These are phyloP conservation scores for Peronospora farinosa DNA, from an alignment of 352 stramenopile genomes.

Conservation along the genomic window DNA sequence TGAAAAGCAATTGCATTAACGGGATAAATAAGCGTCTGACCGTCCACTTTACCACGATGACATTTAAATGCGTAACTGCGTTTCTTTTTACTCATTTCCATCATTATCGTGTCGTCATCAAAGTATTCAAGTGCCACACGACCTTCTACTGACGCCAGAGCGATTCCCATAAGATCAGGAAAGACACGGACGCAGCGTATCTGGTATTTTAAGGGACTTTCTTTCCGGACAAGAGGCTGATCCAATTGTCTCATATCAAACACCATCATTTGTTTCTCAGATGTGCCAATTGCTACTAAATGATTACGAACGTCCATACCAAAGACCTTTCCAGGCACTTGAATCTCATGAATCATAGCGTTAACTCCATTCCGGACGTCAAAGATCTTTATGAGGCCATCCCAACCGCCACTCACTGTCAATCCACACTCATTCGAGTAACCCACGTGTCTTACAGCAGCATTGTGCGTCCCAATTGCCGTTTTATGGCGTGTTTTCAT, in stretches of 20 bases:
- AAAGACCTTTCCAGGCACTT: conserved; percentile 57
- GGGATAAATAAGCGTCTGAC: conserved; percentile 87
- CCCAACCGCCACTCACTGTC: conserved; percentile 60
- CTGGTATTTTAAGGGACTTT: conserved; percentile 88
- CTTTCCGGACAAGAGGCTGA: conserved; percentile 52
- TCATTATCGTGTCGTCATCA: conserved; percentile 32
- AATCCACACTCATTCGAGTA: conserved; percentile 56
- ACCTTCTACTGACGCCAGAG: conserved; percentile 93
- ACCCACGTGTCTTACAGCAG: conserved; percentile 47
- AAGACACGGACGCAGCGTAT: conserved; percentile 85
- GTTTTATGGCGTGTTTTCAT: conserved; percentile 35
- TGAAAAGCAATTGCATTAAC: conserved; percentile 97
- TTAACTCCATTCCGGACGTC: conserved; percentile 57
- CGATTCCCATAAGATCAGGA: conserved; percentile 72
- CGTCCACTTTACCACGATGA: conserved; percentile 87
- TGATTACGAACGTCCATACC: conserved; percentile 56
- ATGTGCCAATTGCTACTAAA: conserved; percentile 53
- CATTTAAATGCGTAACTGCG: conserved; percentile 97
- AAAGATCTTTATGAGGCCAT: conserved; percentile 55
- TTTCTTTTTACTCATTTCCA: conserved; percentile 30
- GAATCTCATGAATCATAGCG: conserved; percentile 39
- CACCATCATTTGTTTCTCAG: conserved; percentile 45
- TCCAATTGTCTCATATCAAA: conserved; percentile 82
- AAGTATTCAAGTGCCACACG: conserved; percentile 96
- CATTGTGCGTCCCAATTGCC: conserved; percentile 38